phyloP scores from a whole-genome alignment of 1,284 basidiomycete genomes.

The Ceratobasidium sp. region DNA sequence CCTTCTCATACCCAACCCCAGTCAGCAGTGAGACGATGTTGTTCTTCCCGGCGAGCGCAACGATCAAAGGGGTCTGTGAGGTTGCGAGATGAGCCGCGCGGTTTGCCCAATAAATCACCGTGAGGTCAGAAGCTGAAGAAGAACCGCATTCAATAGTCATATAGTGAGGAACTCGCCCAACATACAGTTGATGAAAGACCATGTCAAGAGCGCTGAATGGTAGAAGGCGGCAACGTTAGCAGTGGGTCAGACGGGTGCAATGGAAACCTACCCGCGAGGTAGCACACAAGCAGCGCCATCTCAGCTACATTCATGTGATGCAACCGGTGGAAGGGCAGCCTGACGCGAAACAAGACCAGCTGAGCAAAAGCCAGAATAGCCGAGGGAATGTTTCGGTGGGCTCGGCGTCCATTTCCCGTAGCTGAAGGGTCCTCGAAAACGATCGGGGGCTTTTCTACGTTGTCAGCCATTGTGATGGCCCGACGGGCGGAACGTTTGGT shows the following conservation, averaged over 20 bases:
- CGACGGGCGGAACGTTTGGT: conserved; percentile 14
- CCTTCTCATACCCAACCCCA: conserved; percentile 47
- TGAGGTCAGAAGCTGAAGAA: conserved; percentile 52
- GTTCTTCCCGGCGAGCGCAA: conserved; percentile 49
- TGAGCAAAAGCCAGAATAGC: conserved; percentile 4
- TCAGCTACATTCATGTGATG: conserved; percentile 44
- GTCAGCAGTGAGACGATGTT: conserved; percentile 45
- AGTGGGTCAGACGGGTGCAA: neutral
- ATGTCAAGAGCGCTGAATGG: conserved; percentile 33
- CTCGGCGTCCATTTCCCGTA: conserved; percentile 17
- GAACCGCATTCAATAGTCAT: neutral
- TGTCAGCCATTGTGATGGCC: neutral
- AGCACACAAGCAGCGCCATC: conserved; percentile 16
- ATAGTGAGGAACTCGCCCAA: conserved; percentile 48
- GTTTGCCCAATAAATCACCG: conserved; percentile 32
- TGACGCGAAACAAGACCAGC: conserved; percentile 42
- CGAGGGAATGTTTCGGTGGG: conserved; percentile 23
- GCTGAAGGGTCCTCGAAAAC: neutral
- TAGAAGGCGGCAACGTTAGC: conserved; percentile 39
- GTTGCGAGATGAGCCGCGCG: conserved; percentile 48
- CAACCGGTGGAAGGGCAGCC: conserved; percentile 44
- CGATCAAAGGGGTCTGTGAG: conserved; percentile 55
- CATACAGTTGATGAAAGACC: conserved; percentile 51
- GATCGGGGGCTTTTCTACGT: conserved; percentile 7
- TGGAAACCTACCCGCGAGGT: conserved; percentile 25